Conservation (phyloP, 257 asterid genomes). For the Solanum clarkiae region DNA sequence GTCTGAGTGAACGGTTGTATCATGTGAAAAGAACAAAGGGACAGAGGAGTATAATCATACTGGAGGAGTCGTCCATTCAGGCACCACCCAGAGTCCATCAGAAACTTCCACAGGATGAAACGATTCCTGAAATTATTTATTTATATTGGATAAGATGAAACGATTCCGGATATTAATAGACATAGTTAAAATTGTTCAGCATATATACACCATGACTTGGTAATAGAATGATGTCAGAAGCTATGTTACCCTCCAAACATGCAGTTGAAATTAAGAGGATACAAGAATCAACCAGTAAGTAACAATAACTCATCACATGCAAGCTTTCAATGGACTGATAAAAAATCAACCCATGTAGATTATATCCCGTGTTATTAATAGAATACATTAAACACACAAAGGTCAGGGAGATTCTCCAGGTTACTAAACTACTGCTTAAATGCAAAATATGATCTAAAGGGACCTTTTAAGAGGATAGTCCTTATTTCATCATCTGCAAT, state of each 20-base stretch:
- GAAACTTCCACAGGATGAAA: constrained; percentile 67
- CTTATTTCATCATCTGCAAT: background rate
- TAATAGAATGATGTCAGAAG: background rate
- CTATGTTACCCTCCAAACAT: background rate
- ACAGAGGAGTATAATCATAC: constrained; percentile 35
- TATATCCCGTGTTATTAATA: background rate
- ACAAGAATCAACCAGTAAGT: background rate
- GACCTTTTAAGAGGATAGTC: background rate
- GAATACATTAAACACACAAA: background rate
- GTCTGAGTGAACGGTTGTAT: background rate
- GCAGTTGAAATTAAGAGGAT: background rate
- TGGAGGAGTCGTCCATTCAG: constrained; percentile 76
- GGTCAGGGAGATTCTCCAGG: background rate
- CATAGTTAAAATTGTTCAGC: background rate
- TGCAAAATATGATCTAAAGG: background rate
- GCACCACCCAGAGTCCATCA: constrained; percentile 86
- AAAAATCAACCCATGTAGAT: background rate
- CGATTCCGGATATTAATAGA: constrained; percentile 46
- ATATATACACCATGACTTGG: background rate
- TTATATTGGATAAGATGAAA: constrained; percentile 22
- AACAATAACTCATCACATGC: background rate
- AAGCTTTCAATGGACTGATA: background rate
- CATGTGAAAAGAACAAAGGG: background rate
- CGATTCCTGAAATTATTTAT: constrained; percentile 41
- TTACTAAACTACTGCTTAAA: background rate